Conservation (phyloP, 2,329 filamentous ascomycete species). For the Aspergillus amoenus region DNA sequence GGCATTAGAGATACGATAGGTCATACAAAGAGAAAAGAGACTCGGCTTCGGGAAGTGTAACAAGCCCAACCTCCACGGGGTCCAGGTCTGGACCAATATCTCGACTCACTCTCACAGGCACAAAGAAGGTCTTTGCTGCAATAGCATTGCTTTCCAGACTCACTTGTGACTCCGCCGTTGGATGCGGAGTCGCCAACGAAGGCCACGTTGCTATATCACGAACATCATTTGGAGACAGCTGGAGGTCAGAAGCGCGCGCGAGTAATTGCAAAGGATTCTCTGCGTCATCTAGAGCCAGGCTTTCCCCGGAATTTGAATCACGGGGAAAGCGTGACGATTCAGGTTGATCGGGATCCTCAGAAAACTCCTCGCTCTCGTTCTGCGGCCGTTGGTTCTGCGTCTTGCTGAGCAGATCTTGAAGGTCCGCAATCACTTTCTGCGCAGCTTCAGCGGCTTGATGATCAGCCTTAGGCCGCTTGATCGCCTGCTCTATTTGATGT, state of each 20-base stretch:
- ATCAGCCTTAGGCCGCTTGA: constrained; percentile 55
- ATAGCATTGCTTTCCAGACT: constrained; percentile 9
- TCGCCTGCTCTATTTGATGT: constrained; percentile 70
- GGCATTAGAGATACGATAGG: too few species aligned
- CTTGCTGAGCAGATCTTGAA: constrained; percentile 53
- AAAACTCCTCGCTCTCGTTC: constrained; percentile 28
- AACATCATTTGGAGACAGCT: constrained; percentile 47
- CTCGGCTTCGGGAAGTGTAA: constrained; percentile 64
- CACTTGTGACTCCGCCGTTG: constrained; percentile 32
- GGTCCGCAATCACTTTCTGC: constrained; percentile 41
- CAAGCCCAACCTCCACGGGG: constrained; percentile 68
- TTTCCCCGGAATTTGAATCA: constrained; percentile 45
- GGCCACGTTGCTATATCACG: constrained; percentile 23
- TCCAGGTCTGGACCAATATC: constrained; percentile 66
- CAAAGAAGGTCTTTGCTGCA: constrained; percentile 63
- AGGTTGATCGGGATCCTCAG: constrained; percentile 30
- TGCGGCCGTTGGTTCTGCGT: constrained; percentile 43
- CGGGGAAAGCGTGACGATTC: constrained; percentile 23
- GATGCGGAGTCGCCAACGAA: constrained; percentile 37
- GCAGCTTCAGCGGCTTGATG: constrained; percentile 44
- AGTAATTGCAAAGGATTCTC: constrained; percentile 74
- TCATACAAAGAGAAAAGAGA: constrained; percentile 65
- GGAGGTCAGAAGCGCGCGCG: constrained; percentile 69
- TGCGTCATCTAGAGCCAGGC: constrained; percentile 66
- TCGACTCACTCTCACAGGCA: constrained; percentile 61